Conservation (phyloP, 2,329 filamentous ascomycete genomes). For the Coniella lustricola region DNA sequence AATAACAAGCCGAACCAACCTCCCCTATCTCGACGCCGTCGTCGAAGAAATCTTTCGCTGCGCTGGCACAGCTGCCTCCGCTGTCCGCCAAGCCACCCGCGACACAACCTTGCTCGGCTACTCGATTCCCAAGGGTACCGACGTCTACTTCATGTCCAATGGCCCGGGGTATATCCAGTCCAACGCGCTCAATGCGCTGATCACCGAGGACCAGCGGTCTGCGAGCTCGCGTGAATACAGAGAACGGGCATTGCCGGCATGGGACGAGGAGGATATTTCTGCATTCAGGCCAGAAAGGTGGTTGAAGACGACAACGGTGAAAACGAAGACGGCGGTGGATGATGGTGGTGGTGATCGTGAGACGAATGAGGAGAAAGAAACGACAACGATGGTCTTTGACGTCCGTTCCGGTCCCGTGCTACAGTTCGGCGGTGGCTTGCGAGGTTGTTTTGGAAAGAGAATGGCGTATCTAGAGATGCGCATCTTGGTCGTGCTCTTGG, state of each 20-base stretch:
- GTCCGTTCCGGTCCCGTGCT: constrained; percentile 21
- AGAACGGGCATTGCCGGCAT: background rate
- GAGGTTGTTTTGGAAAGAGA: constrained; percentile 24
- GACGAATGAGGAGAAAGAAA: background rate
- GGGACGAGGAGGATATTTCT: constrained; percentile 1
- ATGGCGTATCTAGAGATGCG: constrained; percentile 26
- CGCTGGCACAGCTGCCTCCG: constrained; percentile 39
- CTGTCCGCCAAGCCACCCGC: constrained; percentile 33
- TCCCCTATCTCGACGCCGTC: constrained; percentile 39
- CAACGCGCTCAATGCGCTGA: background rate
- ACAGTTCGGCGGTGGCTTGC: constrained; percentile 20
- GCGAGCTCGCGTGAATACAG: constrained; percentile 2
- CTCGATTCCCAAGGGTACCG: constrained; percentile 34
- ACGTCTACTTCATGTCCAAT: constrained; percentile 36
- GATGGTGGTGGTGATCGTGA: too few relatives aligned
- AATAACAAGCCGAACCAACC: constrained; percentile 28
- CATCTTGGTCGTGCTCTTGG: constrained; percentile 19
- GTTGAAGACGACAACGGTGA: background rate
- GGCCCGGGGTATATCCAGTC: constrained; percentile 7
- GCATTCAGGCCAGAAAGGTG: constrained; percentile 11
- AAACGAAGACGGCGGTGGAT: background rate
- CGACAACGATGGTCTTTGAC: constrained; percentile 16
- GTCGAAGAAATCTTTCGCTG: constrained; percentile 39
- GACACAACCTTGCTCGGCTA: constrained; percentile 33
- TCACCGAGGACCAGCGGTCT: constrained; percentile 5